These are phyloP conservation scores for Rhodotorula sp. DNA, from an alignment of 1,284 basidiomycete species.

Conservation along the genomic window DNA sequence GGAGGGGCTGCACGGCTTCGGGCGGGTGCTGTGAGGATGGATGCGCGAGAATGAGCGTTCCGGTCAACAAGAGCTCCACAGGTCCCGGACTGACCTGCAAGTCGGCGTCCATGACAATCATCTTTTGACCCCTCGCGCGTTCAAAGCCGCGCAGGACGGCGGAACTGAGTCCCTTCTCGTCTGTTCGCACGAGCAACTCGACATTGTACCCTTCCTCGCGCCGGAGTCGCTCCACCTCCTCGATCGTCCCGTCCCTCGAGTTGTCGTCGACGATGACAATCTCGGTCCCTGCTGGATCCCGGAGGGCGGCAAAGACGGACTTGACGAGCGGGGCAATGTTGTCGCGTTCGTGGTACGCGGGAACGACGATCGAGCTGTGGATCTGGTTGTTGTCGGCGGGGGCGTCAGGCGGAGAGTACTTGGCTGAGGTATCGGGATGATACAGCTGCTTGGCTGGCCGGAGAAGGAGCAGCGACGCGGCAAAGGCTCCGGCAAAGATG, in stretches of 20 bases:
- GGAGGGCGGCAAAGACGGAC: constrained; percentile 48
- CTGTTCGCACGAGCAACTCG: constrained; percentile 52
- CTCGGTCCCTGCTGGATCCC: constrained; percentile 48
- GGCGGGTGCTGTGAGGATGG: constrained; percentile 52
- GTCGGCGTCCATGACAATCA: constrained; percentile 57
- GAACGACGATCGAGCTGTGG: constrained; percentile 54
- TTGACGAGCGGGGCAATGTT: constrained; percentile 54
- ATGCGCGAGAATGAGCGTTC: too few species aligned
- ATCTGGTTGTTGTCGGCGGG: constrained; percentile 33
- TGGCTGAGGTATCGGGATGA: constrained; percentile 25
- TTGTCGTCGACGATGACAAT: constrained; percentile 57
- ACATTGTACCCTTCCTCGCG: constrained; percentile 53
- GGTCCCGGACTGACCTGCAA: constrained; percentile 45
- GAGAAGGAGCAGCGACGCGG: constrained; percentile 26
- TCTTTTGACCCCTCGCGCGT: constrained; percentile 51
- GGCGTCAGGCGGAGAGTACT: constrained; percentile 31
- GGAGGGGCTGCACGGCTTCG: constrained; percentile 51
- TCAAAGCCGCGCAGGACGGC: constrained; percentile 55
- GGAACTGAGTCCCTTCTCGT: constrained; percentile 53
- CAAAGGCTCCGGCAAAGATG: constrained; percentile 26
- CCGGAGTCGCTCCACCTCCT: constrained; percentile 51
- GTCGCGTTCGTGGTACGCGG: constrained; percentile 55
- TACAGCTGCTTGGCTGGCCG: constrained; percentile 19
- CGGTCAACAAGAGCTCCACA: neutral
- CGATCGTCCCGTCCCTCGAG: constrained; percentile 54